Percentiles rank a stretch among this genome's conserved stretches.
Conservation (phyloP, 495 filamentous ascomycete species). For the Neurospora pannonica region DNA sequence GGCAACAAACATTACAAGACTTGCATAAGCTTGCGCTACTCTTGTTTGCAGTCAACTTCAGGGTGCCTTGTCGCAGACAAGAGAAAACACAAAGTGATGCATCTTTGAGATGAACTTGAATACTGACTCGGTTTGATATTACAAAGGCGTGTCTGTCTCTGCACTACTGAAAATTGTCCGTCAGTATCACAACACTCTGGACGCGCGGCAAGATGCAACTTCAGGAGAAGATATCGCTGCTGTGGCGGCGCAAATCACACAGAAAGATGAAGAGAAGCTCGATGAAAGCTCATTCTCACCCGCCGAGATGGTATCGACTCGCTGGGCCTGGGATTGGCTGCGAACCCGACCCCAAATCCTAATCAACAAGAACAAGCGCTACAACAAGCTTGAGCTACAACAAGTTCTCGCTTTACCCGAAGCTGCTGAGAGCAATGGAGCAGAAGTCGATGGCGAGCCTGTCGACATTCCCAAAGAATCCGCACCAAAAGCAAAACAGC, state of each 20-base stretch:
- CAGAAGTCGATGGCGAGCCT: neutral
- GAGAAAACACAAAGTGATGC: neutral
- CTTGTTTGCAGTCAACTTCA: neutral
- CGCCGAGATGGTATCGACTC: conserved; percentile 24
- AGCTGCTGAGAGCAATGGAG: conserved; percentile 5
- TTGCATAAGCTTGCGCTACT: neutral
- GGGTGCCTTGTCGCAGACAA: neutral
- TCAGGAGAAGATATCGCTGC: conserved; percentile 1
- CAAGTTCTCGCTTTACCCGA: conserved; percentile 35
- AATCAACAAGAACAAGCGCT: conserved; percentile 29
- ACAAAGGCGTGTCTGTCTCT: conserved; percentile 16
- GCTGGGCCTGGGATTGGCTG: conserved; percentile 39
- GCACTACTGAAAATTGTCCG: conserved; percentile 22
- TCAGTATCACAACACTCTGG: conserved; percentile 15
- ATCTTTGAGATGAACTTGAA: neutral
- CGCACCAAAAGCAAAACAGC: neutral
- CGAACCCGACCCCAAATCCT: conserved; percentile 32
- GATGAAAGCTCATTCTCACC: conserved; percentile 11
- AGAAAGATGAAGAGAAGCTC: conserved; percentile 8
- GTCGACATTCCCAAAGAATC: neutral
- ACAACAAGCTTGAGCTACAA: conserved; percentile 30
- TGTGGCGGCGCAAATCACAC: neutral
- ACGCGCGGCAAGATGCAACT: conserved; percentile 2
- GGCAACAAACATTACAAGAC: neutral
- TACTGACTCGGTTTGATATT: conserved; percentile 5